Evolutionary conservation across 768 basidiomycete species (phyloP), one percentile per base, ranked within the genome.

Genomic region (Antrodiella citrinella): DNA sequence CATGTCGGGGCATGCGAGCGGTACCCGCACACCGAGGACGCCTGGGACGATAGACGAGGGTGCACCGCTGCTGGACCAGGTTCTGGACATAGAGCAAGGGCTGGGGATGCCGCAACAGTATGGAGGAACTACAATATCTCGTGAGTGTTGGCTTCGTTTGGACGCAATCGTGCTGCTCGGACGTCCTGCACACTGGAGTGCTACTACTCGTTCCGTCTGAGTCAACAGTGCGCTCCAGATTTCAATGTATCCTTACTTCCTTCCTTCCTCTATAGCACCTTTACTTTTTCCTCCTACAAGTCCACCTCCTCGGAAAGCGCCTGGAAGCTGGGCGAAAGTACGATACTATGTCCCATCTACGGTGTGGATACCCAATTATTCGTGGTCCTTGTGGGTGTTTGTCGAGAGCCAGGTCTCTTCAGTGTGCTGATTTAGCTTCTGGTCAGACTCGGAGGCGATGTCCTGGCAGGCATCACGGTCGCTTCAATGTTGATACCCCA

Each of bases 381-480:
- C 81, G 0, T 58, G 75, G 13, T 81, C 82, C 18, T 67, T 82
- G 85, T 87, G 60, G 54, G 86, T 69, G 21, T 26, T 10, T 42
- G 19, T 22, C 22, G 48, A 18, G n/a, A n/a, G n/a, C n/a, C n/a
- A n/a, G n/a, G 38, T 10, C 20, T 10, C 7, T 10, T 13, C 13
- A 46, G 45, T 12, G 4, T 24, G 9, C 40, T 4, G 45, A 12
- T 51, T 15, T 10, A n/a, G 24, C n/a, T 15, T 18, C 45, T 18
- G 39, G 18, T 25, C 35, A 82, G 80, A 38, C 69, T 84, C 20
- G 70, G 75, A 9, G 82, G 82, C 18, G 91, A 94, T 65, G 57
- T 90, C n/a, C 71, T 91, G 0, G 90, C 89, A 22, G 94, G 93
- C 15, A 60, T 92, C 23, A 92, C 92, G 0, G 82, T 96, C 7